phyloP scores from a whole-genome alignment of 2,329 filamentous ascomycete species.

The Ophiostoma tasmaniense region DNA sequence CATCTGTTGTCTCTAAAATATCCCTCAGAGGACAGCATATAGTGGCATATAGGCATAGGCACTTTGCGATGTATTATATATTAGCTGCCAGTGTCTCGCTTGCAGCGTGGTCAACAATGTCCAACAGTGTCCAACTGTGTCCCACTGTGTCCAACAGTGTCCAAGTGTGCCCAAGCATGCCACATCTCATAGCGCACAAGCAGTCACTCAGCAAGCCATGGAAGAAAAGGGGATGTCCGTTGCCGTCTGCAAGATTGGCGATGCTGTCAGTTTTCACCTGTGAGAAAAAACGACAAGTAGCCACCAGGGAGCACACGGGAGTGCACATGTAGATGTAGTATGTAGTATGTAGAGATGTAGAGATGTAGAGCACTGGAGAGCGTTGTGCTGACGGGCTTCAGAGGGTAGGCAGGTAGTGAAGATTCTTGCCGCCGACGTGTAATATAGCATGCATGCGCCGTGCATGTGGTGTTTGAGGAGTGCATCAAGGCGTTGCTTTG shows the following conservation, averaged over 20 bases:
- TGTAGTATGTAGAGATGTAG: no score
- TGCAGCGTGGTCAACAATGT: background rate
- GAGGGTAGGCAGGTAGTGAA: no score
- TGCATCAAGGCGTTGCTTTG: background rate
- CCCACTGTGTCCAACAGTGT: no score
- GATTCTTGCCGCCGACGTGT: background rate
- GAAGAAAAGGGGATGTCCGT: background rate
- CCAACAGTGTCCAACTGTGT: no score
- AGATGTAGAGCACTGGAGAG: no score
- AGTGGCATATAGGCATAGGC: background rate
- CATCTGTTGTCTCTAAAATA: background rate
- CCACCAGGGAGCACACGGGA: background rate
- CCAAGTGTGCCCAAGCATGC: background rate
- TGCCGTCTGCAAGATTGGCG: conserved; percentile 32
- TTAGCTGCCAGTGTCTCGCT: background rate
- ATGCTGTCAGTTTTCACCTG: conserved; percentile 23
- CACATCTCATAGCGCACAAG: background rate
- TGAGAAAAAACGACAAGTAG: background rate
- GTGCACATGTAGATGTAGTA: background rate
- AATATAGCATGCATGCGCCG: conserved; percentile 2
- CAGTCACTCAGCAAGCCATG: background rate
- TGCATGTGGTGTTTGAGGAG: background rate
- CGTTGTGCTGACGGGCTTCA: no score
- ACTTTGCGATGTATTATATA: background rate
- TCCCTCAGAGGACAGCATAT: conserved; percentile 4